Evolutionary conservation across 2,329 filamentous ascomycete genomes (phyloP).

Genomic region (Diaporthe sp.): DNA sequence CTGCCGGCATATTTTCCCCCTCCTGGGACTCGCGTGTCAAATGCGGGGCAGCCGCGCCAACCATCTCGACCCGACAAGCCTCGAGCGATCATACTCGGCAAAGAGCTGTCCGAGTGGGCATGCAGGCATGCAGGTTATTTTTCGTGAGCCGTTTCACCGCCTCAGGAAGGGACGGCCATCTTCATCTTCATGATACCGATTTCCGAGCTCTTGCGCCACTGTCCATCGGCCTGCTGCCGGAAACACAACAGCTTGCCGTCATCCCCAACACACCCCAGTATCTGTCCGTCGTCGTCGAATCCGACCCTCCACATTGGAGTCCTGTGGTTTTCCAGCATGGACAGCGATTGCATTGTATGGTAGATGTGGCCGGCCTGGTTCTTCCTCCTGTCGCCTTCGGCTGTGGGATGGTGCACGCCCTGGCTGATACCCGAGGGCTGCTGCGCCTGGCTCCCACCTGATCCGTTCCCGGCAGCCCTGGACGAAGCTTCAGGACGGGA

Average conservation of each 20-base stretch:
- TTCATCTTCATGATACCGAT: slow-evolving; percentile 70
- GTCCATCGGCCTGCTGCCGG: slow-evolving; percentile 69
- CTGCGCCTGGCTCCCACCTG: slow-evolving; percentile 46
- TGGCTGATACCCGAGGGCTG: slow-evolving; percentile 65
- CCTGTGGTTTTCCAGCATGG: slow-evolving; percentile 76
- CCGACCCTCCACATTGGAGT: slow-evolving; percentile 82
- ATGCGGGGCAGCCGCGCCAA: slow-evolving; percentile 34
- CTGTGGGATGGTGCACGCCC: slow-evolving; percentile 65
- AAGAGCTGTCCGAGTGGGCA: slow-evolving; percentile 22
- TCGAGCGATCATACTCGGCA: slow-evolving; percentile 25
- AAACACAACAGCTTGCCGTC: slow-evolving; percentile 77
- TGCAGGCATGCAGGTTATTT: background rate
- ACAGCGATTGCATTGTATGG: slow-evolving; percentile 74
- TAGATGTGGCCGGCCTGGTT: slow-evolving; percentile 75
- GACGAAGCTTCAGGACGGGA: slow-evolving; percentile 37
- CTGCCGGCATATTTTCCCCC: background rate
- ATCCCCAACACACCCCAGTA: slow-evolving; percentile 82
- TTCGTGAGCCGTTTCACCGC: background rate
- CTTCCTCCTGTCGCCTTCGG: slow-evolving; percentile 63
- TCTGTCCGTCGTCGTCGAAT: slow-evolving; percentile 79
- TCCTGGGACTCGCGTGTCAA: background rate
- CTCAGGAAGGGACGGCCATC: slow-evolving; percentile 61
- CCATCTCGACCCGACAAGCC: slow-evolving; percentile 9
- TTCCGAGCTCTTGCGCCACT: slow-evolving; percentile 73
- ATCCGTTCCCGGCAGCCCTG: slow-evolving; percentile 28